Evolutionary conservation across 192 early-diverging fungal genomes (phyloP).

Genomic region (Radiomyces spectabilis): DNA sequence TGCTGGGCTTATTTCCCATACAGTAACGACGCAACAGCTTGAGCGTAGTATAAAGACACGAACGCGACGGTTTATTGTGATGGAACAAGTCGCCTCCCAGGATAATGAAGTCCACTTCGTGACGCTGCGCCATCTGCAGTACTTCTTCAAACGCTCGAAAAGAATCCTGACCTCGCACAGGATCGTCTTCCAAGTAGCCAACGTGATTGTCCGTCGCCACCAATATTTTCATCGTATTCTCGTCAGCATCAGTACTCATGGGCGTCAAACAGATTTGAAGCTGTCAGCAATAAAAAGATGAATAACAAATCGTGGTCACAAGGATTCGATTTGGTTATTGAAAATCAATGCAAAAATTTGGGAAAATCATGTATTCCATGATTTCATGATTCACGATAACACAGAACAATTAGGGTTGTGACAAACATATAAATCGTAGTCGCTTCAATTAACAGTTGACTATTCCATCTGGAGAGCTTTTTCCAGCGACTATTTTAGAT

Average conservation of each 20-base stretch:
- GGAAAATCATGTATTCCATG: too few relatives aligned
- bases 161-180: slow-evolving; percentile 76
- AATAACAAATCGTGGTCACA: too few relatives aligned
- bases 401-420: too few relatives aligned
- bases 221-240: slow-evolving; percentile 51
- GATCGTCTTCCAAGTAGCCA: slow-evolving; percentile 88
- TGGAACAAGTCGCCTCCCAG: slow-evolving; percentile 96
- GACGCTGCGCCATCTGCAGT: slow-evolving; percentile 57
- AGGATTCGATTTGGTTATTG: too few relatives aligned
- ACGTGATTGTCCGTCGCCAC: slow-evolving; percentile 93
- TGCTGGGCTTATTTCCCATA: slow-evolving; percentile 58
- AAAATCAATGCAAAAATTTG: too few relatives aligned
- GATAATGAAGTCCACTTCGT: slow-evolving; percentile 83
- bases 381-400: too few relatives aligned
- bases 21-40: slow-evolving; percentile 59
- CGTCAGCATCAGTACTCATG: slow-evolving; percentile 6
- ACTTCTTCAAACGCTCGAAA: slow-evolving; percentile 86
- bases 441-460: too few relatives aligned
- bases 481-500: too few relatives aligned
- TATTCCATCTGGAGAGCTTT: too few relatives aligned
- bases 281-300: too few relatives aligned
- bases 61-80: slow-evolving; percentile 86
- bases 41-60: slow-evolving; percentile 63
- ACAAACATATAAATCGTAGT: too few relatives aligned
- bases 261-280: too few relatives aligned